Evolutionary conservation across 495 filamentous ascomycete genomes (phyloP), one percentile per base, ranked within the genome.

Genomic region (Cairneyella variabilis): DNA sequence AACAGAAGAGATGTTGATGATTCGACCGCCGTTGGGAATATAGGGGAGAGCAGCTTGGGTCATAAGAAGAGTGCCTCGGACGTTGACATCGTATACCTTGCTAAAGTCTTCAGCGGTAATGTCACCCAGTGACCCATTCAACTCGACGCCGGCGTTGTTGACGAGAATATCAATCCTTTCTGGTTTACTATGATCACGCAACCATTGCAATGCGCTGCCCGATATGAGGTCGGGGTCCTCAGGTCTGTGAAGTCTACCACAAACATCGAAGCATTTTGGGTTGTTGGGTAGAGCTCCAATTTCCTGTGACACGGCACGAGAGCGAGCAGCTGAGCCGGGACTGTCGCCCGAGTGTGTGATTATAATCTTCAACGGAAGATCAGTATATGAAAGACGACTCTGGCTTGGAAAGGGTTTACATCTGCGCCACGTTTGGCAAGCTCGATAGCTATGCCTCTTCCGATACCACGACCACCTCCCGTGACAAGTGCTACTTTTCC

Each of bases 31-130:
- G 0, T 4, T 6, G 1, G 17, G n/a, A 23, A 56, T 16, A 18
- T 56, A 41, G 2, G 54, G 58, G 1, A 60, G 36, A 12, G 59
- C 20, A 14, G 46, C 55, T 68, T 85, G 76, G 1, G 72, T 71
- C 22, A 88, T 65, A 53, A 88, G 86, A 36, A 79, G 79, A 0
- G 82, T 76, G 0, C 82, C 84, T 58, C 84, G 84, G 49, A 88
- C 83, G 64, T 87, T 87, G 18, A 84, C 39, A 18, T 60, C 57
- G 51, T 78, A 78, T 4, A 69, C 69, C 9, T 49, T 52, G 48
- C 83, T 84, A 50, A 80, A 89, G 53, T 77, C 74, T 16, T 66
- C 73, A 49, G 83, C 78, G 3, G 71, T 86, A 10, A 76, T 80
- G 27, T 66, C 54, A 16, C 73, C 73, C 17, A 89, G 70, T 50